Base-by-base conservation (phyloP, 148 eudicot genomes). In the Rhododendron vialii region DNA sequence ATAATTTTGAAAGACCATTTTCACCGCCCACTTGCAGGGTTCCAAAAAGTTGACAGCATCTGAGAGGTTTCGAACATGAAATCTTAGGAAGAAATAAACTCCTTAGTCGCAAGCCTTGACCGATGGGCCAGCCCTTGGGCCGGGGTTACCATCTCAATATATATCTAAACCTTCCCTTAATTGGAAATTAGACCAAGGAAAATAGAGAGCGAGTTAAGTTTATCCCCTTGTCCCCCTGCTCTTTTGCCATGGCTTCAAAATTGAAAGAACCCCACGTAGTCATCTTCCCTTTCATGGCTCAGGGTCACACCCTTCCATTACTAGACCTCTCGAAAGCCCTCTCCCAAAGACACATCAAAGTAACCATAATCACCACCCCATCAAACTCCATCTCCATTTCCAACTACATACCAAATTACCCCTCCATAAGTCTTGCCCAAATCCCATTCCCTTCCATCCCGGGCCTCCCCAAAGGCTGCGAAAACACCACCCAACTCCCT, bases 221-320 rank as follows among this genome's bases (percentile, higher is more conserved):
- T 26, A 20, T 61, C 67, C 8, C 9, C n/a, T 61, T 41, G 45
- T 41, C 1, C 45, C 59, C 59, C 20, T 53, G 59, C 59, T 4
- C 24, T 63, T 69, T 69, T 69, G 36, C 75, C 35, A 89, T 89
- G 91, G 89, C 45, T 84, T 82, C 74, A 41, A 84, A 78, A 80
- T 30, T 71, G 53, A 77, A 61, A 69, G 78, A 61, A 69, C 73
- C 84, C 76, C 87, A 81, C 84, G 82, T 75, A 1, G 77, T 86
- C 0, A 82, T 88, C 87, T 90, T 90, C 84, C 88, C 91, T 2
- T 88, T 80, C 86, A 86, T 90, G 91, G 88, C 91, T 82, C 87
- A 88, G 24, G 91, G 91, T 28, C 91, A 90, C 48, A 88, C 88
- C 48, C 86, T 88, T 41, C 91, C 91, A 33, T 74, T 90, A 36